These are phyloP conservation scores for Verticillium isaacii DNA, from an alignment of 2,329 filamentous ascomycete species.

Conservation along the genomic window DNA sequence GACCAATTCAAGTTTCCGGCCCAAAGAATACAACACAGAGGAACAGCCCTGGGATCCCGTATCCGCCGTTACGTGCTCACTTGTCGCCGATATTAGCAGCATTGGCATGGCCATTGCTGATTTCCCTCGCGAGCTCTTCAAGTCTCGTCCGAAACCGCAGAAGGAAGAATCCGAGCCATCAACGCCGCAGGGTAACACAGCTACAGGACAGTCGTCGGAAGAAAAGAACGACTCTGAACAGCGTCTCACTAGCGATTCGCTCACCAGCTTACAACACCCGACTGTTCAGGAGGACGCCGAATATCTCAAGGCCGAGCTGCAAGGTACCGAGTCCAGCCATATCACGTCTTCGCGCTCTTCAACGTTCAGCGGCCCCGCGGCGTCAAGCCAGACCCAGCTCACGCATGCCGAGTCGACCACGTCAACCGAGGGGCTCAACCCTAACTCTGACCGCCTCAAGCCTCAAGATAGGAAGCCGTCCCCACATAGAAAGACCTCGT, in stretches of 20 bases:
- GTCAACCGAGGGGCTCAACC: neutral
- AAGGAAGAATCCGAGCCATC: constrained; percentile 6
- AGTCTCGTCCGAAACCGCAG: constrained; percentile 20
- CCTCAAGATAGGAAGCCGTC: neutral
- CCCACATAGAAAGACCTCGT: constrained; percentile 3
- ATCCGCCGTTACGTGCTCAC: constrained; percentile 68
- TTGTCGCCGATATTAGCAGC: constrained; percentile 77
- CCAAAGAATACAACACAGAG: constrained; percentile 69
- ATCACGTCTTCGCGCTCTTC: neutral
- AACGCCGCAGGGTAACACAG: neutral
- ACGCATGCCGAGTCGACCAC: neutral
- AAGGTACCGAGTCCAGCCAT: neutral
- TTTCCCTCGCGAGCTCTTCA: constrained; percentile 55
- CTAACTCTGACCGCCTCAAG: neutral
- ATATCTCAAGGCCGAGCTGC: neutral
- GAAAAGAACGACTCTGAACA: neutral
- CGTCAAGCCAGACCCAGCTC: neutral
- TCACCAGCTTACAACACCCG: neutral
- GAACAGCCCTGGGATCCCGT: constrained; percentile 77
- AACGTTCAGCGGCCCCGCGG: neutral
- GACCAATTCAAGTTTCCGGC: constrained; percentile 33
- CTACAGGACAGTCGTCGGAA: neutral
- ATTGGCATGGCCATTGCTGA: constrained; percentile 82
- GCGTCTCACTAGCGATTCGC: neutral
- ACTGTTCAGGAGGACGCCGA: neutral